Conservation (phyloP, 345 rosid genomes). For the Eucalyptus fibrosa region DNA sequence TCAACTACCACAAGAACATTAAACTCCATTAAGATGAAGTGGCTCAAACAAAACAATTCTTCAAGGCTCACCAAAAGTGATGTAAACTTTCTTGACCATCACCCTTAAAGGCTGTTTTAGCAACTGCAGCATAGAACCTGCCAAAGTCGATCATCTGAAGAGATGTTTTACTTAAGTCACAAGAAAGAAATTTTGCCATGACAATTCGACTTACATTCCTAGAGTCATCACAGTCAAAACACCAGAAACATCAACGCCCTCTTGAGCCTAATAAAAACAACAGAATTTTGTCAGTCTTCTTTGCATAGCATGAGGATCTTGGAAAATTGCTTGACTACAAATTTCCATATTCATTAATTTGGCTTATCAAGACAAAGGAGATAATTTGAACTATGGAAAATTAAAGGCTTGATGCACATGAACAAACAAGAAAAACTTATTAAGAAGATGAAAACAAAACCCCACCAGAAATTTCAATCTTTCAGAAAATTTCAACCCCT, state of each 20-base stretch:
- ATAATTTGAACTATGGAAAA: neutral
- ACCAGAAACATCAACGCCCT: conserved; percentile 77
- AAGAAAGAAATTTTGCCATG: neutral
- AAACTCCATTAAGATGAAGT: neutral
- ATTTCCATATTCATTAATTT: neutral
- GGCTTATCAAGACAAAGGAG: neutral
- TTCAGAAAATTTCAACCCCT: neutral
- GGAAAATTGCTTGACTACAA: neutral
- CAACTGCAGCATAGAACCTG: conserved; percentile 94
- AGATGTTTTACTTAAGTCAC: neutral
- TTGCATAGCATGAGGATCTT: neutral
- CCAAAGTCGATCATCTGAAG: neutral
- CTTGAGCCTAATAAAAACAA: conserved; percentile 69
- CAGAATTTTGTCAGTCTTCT: neutral
- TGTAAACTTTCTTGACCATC: conserved; percentile 90
- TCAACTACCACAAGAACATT: neutral
- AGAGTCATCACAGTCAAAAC: conserved; percentile 94
- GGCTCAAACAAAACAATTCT: neutral
- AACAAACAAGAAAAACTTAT: neutral
- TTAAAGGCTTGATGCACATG: neutral
- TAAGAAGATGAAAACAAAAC: neutral
- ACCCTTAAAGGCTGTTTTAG: conserved; percentile 91
- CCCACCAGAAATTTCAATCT: neutral
- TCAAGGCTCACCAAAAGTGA: conserved; percentile 68
- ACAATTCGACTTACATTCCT: conserved; percentile 70